Conservation (phyloP, 2,329 filamentous ascomycete species). For the Rutstroemia sydowiana region DNA sequence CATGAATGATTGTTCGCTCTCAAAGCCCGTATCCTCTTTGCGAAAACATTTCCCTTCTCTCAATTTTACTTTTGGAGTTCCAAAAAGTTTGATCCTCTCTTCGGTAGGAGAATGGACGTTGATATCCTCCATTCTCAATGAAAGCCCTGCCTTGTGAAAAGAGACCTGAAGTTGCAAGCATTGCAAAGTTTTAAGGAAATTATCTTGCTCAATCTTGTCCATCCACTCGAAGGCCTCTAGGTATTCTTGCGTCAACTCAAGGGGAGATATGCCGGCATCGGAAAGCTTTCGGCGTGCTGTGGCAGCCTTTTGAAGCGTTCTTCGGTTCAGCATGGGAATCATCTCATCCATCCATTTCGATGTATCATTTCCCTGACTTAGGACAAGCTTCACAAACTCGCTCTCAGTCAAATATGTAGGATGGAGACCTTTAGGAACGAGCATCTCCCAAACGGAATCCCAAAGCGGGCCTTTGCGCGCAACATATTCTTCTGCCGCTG, state of each 20-base stretch:
- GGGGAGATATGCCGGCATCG: conserved; percentile 12
- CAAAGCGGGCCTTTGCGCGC: conserved; percentile 11
- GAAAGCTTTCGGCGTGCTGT: conserved; percentile 9
- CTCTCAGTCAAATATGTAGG: conserved; percentile 12
- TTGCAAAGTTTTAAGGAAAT: conserved; percentile 10
- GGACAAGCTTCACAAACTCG: conserved; percentile 13
- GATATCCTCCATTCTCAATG: conserved; percentile 9
- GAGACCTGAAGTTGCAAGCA: conserved; percentile 5
- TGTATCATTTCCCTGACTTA: conserved; percentile 1
- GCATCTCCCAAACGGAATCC: conserved; percentile 10
- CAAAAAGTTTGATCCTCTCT: conserved; percentile 1
- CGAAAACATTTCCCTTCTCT: conserved; percentile 1
- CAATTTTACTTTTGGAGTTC: conserved; percentile 1
- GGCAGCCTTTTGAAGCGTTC: conserved; percentile 9
- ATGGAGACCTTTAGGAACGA: conserved; percentile 12
- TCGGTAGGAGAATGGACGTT: not conserved
- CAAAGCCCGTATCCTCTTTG: not conserved
- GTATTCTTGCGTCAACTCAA: conserved; percentile 8
- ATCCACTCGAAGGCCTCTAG: conserved; percentile 15
- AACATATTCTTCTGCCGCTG: conserved; percentile 9
- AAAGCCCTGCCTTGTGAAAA: conserved; percentile 9
- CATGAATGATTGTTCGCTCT: conserved; percentile 3
- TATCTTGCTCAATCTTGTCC: conserved; percentile 12
- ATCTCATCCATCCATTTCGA: conserved; percentile 11
- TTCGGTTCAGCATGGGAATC: conserved; percentile 3